Percentiles rank a stretch among this genome's conserved stretches.
These are phyloP conservation scores for Linnemannia exigua DNA, from an alignment of 192 early-diverging fungal species.

Conservation along the genomic window DNA sequence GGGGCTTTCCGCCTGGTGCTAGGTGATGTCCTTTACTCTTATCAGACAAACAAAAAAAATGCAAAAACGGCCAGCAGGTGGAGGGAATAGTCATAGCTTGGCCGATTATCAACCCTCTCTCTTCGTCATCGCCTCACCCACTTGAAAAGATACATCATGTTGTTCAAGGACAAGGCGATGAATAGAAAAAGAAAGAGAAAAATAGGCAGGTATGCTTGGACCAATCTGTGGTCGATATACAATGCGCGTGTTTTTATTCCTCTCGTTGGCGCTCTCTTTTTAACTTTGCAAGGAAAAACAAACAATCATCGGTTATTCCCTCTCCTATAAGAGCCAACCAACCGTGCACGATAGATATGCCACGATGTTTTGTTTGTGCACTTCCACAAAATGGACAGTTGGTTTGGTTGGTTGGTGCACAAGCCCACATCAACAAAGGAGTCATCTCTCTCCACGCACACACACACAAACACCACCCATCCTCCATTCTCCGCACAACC, in stretches of 20 bases:
- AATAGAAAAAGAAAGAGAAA: not conserved
- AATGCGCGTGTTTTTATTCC: not conserved
- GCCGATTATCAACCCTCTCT: not conserved
- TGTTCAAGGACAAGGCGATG: not conserved
- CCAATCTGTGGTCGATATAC: not conserved
- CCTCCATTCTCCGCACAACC: no score
- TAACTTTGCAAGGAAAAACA: no score
- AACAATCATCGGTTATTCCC: not conserved
- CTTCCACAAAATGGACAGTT: not conserved
- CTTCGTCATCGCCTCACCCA: not conserved
- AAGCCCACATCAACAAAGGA: constrained; percentile 1
- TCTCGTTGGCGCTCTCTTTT: not conserved
- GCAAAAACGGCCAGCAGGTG: not conserved
- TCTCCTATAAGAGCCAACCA: constrained; percentile 17
- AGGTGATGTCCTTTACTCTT: no score
- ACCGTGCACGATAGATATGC: constrained; percentile 28
- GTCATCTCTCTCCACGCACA: not conserved
- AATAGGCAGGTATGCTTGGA: not conserved
- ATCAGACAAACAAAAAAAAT: not conserved
- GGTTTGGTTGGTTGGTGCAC: constrained; percentile 14
- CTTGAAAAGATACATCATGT: no score
- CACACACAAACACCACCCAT: no score
- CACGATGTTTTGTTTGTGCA: not conserved
- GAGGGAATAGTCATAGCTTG: no score
- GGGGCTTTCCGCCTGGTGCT: not conserved